Base-by-base conservation (phyloP, 169 alveolate species). In the Ichthyophthirius multifiliis region DNA sequence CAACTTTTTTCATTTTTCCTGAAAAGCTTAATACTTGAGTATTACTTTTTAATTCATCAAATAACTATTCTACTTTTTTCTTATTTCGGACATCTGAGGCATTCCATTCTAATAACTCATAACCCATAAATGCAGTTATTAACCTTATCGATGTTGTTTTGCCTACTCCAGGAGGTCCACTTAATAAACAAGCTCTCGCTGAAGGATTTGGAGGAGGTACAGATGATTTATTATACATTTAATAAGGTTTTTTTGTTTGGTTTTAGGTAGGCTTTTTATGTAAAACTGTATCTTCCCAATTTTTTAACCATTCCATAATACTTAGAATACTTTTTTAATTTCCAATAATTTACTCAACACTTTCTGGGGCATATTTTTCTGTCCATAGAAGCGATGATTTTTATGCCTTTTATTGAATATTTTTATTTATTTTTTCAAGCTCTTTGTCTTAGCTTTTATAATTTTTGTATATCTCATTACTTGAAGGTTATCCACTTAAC, bases 81-180 rank as follows among this genome's bases (percentile, higher is more conserved):
- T 98, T 98, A 85, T 95, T 97, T 76, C 99, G 87, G 31, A 94
- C 95, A 83, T 98, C 99, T 31, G 99, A 95, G 1, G 99, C 99
- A 90, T 98, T 98, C 84, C 98, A 94, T 90, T 98, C 99, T 37
- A 96, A 87, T 41, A 96, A 90, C 83, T 95, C 90, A 86, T 94
- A 98, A 9, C 98, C 98, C 63, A 95, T 92, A 65, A 84, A 74
- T 63, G 88, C 91, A 1, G 99, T 97, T 1, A 98, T 94, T 20
- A 98, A 85, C 85, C 97, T 90, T 1, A 98, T 99, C 1, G 98
- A 89, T 3, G 99, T 94, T 30, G 99, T 97, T 94, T 98, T 98
- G 12, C 99, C 99, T 32, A 98, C 96, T 16, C 99, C 99, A 12
- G 99, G 99, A 10, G 99, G 99, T 1, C 99, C 99, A 20, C 98